Conservation (phyloP, 805 yeast species). For the Pichia ethanolica region DNA sequence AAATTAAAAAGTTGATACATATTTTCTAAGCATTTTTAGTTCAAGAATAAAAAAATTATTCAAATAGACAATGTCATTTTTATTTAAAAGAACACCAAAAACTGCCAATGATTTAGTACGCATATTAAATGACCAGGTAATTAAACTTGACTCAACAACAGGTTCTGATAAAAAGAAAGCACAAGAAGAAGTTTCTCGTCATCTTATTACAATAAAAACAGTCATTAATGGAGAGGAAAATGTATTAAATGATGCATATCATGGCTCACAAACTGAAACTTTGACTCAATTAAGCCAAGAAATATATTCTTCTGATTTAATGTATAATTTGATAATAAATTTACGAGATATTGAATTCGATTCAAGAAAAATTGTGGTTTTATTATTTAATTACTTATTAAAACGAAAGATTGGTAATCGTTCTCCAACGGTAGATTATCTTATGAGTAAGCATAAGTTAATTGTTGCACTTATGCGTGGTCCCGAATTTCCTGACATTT, state of each 20-base stretch:
- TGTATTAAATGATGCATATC: slow-evolving; percentile 10
- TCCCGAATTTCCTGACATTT: slow-evolving; percentile 68
- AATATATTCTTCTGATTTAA: slow-evolving; percentile 62
- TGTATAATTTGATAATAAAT: slow-evolving; percentile 52
- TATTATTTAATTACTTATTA: slow-evolving; percentile 66
- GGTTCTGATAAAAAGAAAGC: slow-evolving; percentile 34
- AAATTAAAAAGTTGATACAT: too few species aligned
- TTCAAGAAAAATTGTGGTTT: slow-evolving; percentile 73
- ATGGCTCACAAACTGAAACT: slow-evolving; percentile 53
- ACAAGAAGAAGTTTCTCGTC: slow-evolving; percentile 69
- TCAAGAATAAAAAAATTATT: too few species aligned
- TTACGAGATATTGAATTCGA: slow-evolving; percentile 77
- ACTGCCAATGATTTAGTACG: slow-evolving; percentile 81
- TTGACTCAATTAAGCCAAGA: slow-evolving; percentile 74
- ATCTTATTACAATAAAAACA: slow-evolving; percentile 54
- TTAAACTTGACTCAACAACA: slow-evolving; percentile 42
- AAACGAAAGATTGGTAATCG: slow-evolving; percentile 71
- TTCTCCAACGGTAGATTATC: slow-evolving; percentile 82
- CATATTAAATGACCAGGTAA: slow-evolving; percentile 64
- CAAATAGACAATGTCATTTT: slow-evolving; percentile 58
- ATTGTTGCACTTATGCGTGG: slow-evolving; percentile 56
- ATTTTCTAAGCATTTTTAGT: too few species aligned
- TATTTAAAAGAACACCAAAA: slow-evolving; percentile 86
- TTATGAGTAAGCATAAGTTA: slow-evolving; percentile 59
- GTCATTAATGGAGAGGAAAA: slow-evolving; percentile 45